Conservation (phyloP, 2,329 filamentous ascomycete genomes). For the Parasarocladium wereldwijsianum region DNA sequence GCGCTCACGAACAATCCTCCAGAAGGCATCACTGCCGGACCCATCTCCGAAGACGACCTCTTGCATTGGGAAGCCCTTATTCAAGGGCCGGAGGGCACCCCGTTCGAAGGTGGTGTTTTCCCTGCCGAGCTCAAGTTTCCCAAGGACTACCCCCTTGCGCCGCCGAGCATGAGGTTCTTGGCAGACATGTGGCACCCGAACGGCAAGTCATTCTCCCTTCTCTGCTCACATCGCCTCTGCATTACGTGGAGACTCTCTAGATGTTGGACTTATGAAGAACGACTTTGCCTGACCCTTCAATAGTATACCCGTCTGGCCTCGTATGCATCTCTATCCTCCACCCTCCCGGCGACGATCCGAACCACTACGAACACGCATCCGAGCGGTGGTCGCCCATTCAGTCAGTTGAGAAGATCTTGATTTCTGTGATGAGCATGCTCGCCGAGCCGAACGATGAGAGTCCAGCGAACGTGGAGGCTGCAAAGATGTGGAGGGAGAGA, state of each 20-base stretch:
- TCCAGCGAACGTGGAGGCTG: slow-evolving; percentile 89
- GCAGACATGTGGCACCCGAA: slow-evolving; percentile 96
- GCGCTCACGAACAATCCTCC: slow-evolving; percentile 85
- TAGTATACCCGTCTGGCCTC: slow-evolving; percentile 81
- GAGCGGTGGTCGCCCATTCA: slow-evolving; percentile 96
- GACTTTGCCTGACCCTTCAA: neutral
- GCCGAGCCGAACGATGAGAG: slow-evolving; percentile 95
- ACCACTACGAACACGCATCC: slow-evolving; percentile 92
- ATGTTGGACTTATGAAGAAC: too few relatives aligned
- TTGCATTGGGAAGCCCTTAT: slow-evolving; percentile 95
- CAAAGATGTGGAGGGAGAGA: slow-evolving; percentile 87
- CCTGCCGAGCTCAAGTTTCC: slow-evolving; percentile 91
- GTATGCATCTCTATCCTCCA: slow-evolving; percentile 99
- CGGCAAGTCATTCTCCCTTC: slow-evolving; percentile 34
- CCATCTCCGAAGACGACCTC: slow-evolving; percentile 85
- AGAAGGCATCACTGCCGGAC: slow-evolving; percentile 94
- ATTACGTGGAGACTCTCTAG: too few relatives aligned
- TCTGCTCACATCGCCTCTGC: slow-evolving; percentile 4
- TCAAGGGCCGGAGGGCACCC: slow-evolving; percentile 86
- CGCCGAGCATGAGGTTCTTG: slow-evolving; percentile 90
- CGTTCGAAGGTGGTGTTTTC: slow-evolving; percentile 91
- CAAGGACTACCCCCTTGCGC: slow-evolving; percentile 90
- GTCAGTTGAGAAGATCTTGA: slow-evolving; percentile 92
- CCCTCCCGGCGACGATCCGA: slow-evolving; percentile 89
- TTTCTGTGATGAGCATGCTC: slow-evolving; percentile 96